Base-by-base conservation (phyloP, 352 stramenopile genomes). In the Globisporangium sylvaticum region DNA sequence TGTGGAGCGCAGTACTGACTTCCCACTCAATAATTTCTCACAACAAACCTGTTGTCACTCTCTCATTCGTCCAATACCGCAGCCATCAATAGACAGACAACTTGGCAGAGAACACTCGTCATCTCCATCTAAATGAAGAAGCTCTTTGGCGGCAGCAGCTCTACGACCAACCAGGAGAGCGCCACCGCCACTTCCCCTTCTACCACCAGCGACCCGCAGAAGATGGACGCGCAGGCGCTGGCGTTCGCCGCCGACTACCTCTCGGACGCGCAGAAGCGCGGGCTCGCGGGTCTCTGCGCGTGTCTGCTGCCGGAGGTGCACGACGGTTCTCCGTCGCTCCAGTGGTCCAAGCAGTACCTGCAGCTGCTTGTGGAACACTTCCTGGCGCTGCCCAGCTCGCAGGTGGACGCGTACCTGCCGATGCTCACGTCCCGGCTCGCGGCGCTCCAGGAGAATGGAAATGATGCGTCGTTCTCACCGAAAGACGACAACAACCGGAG, bases 271-370 rank as follows among this genome's bases (percentile, higher is more conserved):
- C 84, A 93, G 65, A 90, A 91, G 72, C 80, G 87, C 32, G 85
- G 84, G 6, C 71, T 95, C 50, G 80, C 74, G 4, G 86, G 84
- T 3, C 72, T 93, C 48, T 84, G 77, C 20, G 87, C 84, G 22
- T 94, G 86, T 66, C 68, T 92, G 27, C 70, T 95, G 6, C 79
- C 81, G 1, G 69, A 70, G 0, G 83, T 92, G 14, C 86, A 86
- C 24, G 85, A 95, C 64, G 83, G 83, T 25, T 94, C 87, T 9
- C 63, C 42, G 1, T 75, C 75, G 2, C 71, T 79, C 10, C 46
- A 71, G 56, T 95, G 87, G 87, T 90, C 83, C 42, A 77, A 83
- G 67, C 59, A 61, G 4, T 95, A 85, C 71, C 75, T 93, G 20
- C 69, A 81, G 58, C 60, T 95, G 18, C 42, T 95, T 1, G 64